Percentiles rank a stretch among this genome's conserved stretches.
phyloP scores from a whole-genome alignment of 2,329 filamentous ascomycete species.

The Fusarium concolor region DNA sequence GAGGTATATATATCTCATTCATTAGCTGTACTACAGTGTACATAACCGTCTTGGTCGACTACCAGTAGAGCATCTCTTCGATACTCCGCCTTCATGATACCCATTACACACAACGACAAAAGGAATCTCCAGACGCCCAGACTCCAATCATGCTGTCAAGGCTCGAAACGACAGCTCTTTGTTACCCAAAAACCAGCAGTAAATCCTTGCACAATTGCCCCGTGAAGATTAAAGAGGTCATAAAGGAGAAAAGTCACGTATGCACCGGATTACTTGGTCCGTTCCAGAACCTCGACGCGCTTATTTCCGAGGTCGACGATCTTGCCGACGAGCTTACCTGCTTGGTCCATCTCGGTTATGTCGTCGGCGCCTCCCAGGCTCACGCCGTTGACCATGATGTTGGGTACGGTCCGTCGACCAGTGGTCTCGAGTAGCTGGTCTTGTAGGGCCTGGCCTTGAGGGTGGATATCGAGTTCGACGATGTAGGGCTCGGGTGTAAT shows the following conservation, averaged over 20 bases:
- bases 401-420: constrained; percentile 87
- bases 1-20: constrained; percentile 23
- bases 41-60: constrained; percentile 10
- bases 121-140: constrained; percentile 31
- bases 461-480: constrained; percentile 89
- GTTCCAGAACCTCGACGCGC: constrained; percentile 65
- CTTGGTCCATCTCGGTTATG: constrained; percentile 75
- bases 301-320: constrained; percentile 80
- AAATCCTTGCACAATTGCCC: constrained; percentile 22
- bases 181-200: constrained; percentile 23
- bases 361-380: constrained; percentile 94
- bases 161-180: constrained; percentile 18
- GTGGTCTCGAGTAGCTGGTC: constrained; percentile 77
- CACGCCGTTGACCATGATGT: constrained; percentile 87
- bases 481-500: constrained; percentile 87
- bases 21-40: constrained; percentile 26
- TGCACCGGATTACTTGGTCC: constrained; percentile 30
- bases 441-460: constrained; percentile 79
- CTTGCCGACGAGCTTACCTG: constrained; percentile 75
- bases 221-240: constrained; percentile 17
- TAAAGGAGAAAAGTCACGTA: constrained; percentile 9
- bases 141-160: constrained; percentile 33
- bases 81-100: constrained; percentile 6
- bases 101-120: constrained; percentile 11
- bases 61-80: neutral